A percentile compares a stretch with the other conserved stretches of the same genome.
phyloP scores from a whole-genome alignment of 768 basidiomycete genomes.

The Leccinum truebloodii region DNA sequence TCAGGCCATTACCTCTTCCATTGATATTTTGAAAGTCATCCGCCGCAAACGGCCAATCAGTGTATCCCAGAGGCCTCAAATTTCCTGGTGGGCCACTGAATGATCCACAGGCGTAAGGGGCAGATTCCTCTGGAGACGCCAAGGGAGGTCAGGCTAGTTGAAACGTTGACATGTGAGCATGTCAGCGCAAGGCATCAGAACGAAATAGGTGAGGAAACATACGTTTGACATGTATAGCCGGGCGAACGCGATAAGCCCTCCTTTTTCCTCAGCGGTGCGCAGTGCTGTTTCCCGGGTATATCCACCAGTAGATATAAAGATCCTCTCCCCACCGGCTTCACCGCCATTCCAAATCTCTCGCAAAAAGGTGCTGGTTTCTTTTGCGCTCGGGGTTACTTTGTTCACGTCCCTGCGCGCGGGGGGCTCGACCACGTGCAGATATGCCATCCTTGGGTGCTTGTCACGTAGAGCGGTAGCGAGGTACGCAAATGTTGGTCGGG shows the following conservation, averaged over 20 bases:
- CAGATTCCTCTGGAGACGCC: background rate
- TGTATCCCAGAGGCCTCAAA: background rate
- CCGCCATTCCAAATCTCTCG: conserved; percentile 42
- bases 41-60: background rate
- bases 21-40: background rate
- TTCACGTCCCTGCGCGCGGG: conserved; percentile 21
- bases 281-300: conserved; percentile 30
- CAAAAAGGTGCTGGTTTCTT: conserved; percentile 44
- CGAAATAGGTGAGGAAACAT: background rate
- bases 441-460: conserved; percentile 41
- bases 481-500: conserved; percentile 54
- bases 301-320: background rate
- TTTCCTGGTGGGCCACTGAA: background rate
- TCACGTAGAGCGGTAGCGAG: conserved; percentile 43
- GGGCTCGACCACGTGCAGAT: conserved; percentile 53
- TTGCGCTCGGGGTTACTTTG: background rate
- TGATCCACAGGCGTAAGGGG: background rate
- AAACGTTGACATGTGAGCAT: background rate
- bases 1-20: background rate
- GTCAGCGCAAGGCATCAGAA: background rate
- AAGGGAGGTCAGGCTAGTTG: background rate
- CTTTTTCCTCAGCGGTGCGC: conserved; percentile 32
- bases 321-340: background rate
- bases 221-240: conserved; percentile 5
- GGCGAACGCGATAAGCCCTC: conserved; percentile 29